A percentile compares a stretch with the other conserved stretches of the same genome.
phyloP scores from a whole-genome alignment of 2,329 filamentous ascomycete species.

The Trichoderma asperellum region DNA sequence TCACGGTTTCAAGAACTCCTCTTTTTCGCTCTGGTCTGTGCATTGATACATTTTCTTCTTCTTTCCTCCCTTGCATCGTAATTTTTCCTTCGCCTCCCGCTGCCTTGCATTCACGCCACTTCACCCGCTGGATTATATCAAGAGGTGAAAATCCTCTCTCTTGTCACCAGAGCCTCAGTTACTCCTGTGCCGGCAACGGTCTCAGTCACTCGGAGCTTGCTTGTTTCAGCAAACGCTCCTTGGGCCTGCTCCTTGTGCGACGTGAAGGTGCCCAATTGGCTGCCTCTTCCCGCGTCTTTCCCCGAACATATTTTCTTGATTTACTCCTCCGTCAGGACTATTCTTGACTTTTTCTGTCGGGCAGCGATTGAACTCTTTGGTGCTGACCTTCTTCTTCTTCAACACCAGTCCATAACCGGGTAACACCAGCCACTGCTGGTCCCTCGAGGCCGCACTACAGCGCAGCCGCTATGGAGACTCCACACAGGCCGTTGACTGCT shows the following conservation, averaged over 20 bases:
- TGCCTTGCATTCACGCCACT: conserved; percentile 22
- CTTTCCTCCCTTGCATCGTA: conserved; percentile 16
- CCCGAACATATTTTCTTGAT: neutral
- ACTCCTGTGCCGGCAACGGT: neutral
- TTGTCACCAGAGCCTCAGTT: neutral
- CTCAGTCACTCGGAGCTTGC: neutral
- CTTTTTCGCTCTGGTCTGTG: neutral
- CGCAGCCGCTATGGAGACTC: conserved; percentile 34
- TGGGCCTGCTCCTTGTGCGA: conserved; percentile 6
- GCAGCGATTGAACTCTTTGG: neutral
- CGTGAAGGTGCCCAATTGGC: conserved; percentile 2
- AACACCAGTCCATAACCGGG: neutral
- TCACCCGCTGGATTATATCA: conserved; percentile 2
- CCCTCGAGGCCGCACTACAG: neutral
- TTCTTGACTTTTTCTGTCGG: neutral
- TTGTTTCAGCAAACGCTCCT: conserved; percentile 1
- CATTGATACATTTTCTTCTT: neutral
- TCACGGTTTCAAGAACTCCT: neutral
- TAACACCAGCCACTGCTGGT: neutral
- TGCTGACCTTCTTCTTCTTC: neutral
- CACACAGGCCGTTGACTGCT: conserved; percentile 19
- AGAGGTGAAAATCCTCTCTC: neutral
- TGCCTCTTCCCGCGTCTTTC: neutral
- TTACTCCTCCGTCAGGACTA: neutral
- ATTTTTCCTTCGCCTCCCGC: neutral